Base-by-base conservation (phyloP, 495 filamentous ascomycete genomes). In the Elaphomyces granulatus region DNA sequence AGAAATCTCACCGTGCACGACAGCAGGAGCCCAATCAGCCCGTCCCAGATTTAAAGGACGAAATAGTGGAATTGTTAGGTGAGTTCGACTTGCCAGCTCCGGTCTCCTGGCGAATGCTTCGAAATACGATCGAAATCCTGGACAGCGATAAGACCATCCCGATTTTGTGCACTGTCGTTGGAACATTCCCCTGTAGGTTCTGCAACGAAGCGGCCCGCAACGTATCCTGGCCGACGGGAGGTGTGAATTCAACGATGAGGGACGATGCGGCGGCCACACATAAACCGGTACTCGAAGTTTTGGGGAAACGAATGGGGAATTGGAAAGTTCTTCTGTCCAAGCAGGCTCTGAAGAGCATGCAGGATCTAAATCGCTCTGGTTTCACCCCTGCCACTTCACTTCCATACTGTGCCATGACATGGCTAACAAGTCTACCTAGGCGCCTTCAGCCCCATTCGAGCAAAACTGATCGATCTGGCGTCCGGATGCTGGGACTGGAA, bases 311-410 rank as follows among this genome's bases (percentile, higher is more conserved):
- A n/a, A 3, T 65, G 0, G 63, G 63, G 4, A 7, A 40, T 4
- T 67, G 63, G 63, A 65, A 64, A 41, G 42, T 67, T n/a, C 26
- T 60, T 1, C 34, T 67, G 3, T 62, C 64, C 3, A 37, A 41
- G 3, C 31, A 40, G 7, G 64, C 64, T 8, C 41, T 66, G 7
- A 50, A 44, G 3, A 48, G 45, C 30, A 14, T 59, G 4, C 43
- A 42, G n/a, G 38, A 36, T 20, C 10, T 51, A 19, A 28, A 38
- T 21, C 10, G 30, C 2, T 15, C 19, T 43, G 20, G 42, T 48
- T 1, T 15, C 19, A n/a, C n/a, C n/a, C n/a, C n/a, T n/a, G n/a
- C n/a, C n/a, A n/a, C n/a, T n/a, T n/a, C n/a, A n/a, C n/a, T n/a
- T n/a, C n/a, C n/a, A n/a, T n/a, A n/a, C n/a, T n/a, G n/a, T n/a